A percentile compares a stretch with the other conserved stretches of the same genome.
Evolutionary conservation across 805 yeast genomes (phyloP).

Genomic region (Kodamaea kaohsiungensis): DNA sequence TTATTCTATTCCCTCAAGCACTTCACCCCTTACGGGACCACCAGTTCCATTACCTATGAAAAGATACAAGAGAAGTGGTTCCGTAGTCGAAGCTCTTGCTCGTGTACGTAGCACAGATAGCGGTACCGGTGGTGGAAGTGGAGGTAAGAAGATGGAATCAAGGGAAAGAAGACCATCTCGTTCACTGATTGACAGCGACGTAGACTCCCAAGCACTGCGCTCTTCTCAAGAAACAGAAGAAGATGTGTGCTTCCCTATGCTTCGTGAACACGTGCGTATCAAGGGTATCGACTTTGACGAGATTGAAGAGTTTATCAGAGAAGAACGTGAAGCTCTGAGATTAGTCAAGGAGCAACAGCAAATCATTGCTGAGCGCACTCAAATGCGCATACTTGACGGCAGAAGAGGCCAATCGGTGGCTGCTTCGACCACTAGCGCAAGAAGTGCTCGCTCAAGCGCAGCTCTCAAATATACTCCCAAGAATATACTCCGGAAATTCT

Average conservation of each 20-base stretch:
- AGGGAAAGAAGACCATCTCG: conserved; percentile 35
- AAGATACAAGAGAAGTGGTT: conserved; percentile 10
- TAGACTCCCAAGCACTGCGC: conserved; percentile 71
- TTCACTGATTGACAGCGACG: conserved; percentile 57
- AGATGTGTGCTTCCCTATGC: conserved; percentile 96
- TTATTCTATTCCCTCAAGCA: background rate
- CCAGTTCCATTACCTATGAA: background rate
- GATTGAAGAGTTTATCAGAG: conserved; percentile 75
- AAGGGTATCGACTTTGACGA: conserved; percentile 91
- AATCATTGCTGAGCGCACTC: conserved; percentile 24
- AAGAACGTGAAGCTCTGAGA: conserved; percentile 51
- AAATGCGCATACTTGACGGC: conserved; percentile 14
- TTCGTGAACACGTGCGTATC: conserved; percentile 56
- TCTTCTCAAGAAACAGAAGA: conserved; percentile 91
- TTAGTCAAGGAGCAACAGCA: conserved; percentile 21
- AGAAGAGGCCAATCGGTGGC: conserved; percentile 7
- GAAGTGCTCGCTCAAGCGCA: conserved; percentile 33
- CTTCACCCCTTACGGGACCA: background rate
- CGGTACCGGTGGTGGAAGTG: conserved; percentile 4
- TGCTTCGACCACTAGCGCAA: conserved; percentile 5
- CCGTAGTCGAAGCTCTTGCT: conserved; percentile 10
- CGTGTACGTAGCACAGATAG: conserved; percentile 12
- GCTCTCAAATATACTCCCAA: conserved; percentile 66
- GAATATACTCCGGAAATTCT: conserved; percentile 22
- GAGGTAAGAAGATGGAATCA: conserved; percentile 13